Evolutionary conservation across 305 asterid genomes (phyloP), one percentile per base, ranked within the genome.

Genomic region (Stenogyne calaminthoides): DNA sequence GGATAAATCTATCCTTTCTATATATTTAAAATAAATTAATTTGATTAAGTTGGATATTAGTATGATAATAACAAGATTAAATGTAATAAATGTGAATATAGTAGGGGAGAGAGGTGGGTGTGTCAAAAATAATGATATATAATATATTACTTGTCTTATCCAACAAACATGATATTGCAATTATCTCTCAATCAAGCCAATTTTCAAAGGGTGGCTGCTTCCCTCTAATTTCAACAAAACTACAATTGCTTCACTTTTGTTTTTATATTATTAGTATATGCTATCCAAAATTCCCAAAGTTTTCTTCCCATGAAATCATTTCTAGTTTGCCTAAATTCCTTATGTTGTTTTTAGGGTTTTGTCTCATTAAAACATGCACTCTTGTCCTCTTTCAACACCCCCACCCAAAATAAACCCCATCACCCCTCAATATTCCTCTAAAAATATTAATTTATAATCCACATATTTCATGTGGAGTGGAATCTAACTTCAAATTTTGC

Each of bases 161-260:
- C 78, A 57, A 47, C 77, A 74, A 66, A 75, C 78, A 79, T 74
- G 79, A 84, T 81, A 74, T 51, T 65, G 74, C 82, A 84, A 74
- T 84, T 74, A 81, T 84, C 80, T 77, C 74, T 74, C 84, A 78
- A 84, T 84, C 88, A 81, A 75, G 57, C 52, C 70, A 62, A 70
- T 61, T 66, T 66, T 65, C 68, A 72, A 63, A 73, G 36, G 70
- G 64, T 42, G 29, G 20, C 34, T 25, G 7, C 42, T 14, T 32
- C 20, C 59, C 9, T 64, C 69, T 67, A 52, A 16, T 55, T 79
- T 81, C 82, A 84, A 79, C 76, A 6, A 62, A 71, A 71, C 71
- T 39, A 77, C 86, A 71, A 77, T 79, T 81, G 69, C 80, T 60
- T 59, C 63, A 69, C 83, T 77, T 80, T 79, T 79, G 58, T 58